These are phyloP conservation scores for Golubevia pallescens DNA, from an alignment of 1,284 basidiomycete species.

Conservation along the genomic window DNA sequence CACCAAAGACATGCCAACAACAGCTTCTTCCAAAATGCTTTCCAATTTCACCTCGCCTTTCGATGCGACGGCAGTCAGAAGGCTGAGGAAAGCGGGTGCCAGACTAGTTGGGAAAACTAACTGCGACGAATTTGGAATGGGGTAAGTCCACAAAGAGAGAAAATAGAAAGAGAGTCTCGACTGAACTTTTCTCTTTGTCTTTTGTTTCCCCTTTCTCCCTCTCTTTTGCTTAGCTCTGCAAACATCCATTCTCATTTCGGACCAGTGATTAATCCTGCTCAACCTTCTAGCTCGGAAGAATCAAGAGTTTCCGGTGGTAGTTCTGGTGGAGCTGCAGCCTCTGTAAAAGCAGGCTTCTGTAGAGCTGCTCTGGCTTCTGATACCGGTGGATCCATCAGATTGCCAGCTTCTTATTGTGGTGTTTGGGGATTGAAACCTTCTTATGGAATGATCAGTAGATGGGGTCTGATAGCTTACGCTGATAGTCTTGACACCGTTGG, in stretches of 20 bases:
- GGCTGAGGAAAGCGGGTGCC: conserved; percentile 74
- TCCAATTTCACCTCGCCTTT: conserved; percentile 76
- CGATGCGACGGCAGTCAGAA: conserved; percentile 81
- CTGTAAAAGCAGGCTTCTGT: conserved; percentile 78
- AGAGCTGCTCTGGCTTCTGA: conserved; percentile 80
- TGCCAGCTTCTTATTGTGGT: conserved; percentile 93
- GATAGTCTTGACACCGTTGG: conserved; percentile 95
- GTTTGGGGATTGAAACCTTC: conserved; percentile 91
- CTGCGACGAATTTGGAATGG: conserved; percentile 99
- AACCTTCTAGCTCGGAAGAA: conserved; percentile 63
- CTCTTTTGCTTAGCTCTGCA: conserved; percentile 70
- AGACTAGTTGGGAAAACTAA: conserved; percentile 85
- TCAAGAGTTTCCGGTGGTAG: conserved; percentile 74
- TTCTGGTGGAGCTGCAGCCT: conserved; percentile 82
- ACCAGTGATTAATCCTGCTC: conserved; percentile 78
- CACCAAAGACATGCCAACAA: conserved; percentile 24
- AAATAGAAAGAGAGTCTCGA: too few species aligned
- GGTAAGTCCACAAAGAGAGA: conserved; percentile 72
- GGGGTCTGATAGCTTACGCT: conserved; percentile 90
- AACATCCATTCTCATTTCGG: conserved; percentile 76
- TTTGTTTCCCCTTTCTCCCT: background rate
- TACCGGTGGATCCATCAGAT: conserved; percentile 89
- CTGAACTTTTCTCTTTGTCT: too few species aligned
- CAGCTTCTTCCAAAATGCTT: conserved; percentile 53
- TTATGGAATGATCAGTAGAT: conserved; percentile 87